Conservation (phyloP, 2,329 filamentous ascomycete genomes). For the Aspergillus pseudotamarii region DNA sequence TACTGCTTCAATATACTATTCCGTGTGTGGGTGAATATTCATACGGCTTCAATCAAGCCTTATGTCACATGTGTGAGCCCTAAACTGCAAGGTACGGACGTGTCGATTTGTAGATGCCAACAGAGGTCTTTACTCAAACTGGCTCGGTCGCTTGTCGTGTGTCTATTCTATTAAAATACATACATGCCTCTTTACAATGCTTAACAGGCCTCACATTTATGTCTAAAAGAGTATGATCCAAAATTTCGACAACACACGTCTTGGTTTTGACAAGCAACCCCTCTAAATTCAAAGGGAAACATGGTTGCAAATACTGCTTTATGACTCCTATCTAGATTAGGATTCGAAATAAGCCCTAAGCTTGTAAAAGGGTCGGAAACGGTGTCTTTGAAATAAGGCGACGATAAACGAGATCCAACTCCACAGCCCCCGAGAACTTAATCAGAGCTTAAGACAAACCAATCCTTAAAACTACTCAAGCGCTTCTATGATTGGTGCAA, state of each 20-base stretch:
- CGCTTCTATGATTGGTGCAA: not conserved
- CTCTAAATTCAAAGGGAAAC: not conserved
- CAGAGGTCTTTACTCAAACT: slow-evolving; percentile 54
- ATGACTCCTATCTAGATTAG: rapidly evolving
- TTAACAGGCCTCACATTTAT: rapidly evolving
- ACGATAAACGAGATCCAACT: not conserved
- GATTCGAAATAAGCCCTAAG: not conserved
- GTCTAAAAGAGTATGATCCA: not conserved
- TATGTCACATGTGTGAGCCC: too few species aligned
- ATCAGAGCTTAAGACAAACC: not conserved
- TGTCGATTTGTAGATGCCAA: too few species aligned
- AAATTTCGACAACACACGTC: not conserved
- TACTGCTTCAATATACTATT: too few species aligned
- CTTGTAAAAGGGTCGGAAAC: not conserved
- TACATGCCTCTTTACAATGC: not conserved
- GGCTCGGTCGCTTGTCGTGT: not conserved
- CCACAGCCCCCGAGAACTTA: not conserved
- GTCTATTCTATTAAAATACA: not conserved
- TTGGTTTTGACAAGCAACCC: too few species aligned
- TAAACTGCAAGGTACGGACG: too few species aligned
- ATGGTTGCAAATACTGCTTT: not conserved
- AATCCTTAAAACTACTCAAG: not conserved
- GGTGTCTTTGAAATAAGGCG: not conserved
- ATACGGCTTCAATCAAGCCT: too few species aligned
- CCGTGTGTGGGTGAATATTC: too few species aligned